Conservation (phyloP, 768 basidiomycete genomes). For the Exsudoporus frostii region DNA sequence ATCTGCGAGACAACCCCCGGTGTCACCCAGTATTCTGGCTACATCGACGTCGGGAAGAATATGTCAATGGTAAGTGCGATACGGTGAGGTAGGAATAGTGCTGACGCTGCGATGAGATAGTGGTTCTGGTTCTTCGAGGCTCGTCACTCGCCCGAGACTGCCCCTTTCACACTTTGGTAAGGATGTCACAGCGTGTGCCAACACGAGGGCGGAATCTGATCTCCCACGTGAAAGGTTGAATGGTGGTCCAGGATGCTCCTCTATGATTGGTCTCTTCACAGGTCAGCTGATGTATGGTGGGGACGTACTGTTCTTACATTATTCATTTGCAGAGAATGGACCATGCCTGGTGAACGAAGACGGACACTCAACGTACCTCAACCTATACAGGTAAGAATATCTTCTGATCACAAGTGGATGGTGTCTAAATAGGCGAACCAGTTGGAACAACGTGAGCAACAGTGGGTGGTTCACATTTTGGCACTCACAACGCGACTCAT, state of each 20-base stretch:
- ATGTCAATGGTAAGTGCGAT: conserved; percentile 55
- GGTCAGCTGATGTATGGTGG: conserved; percentile 30
- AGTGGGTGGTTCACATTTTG: conserved; percentile 37
- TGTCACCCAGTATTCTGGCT: conserved; percentile 59
- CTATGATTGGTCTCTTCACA: conserved; percentile 66
- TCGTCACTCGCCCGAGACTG: conserved; percentile 53
- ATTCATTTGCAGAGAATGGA: conserved; percentile 47
- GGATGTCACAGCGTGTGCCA: background rate
- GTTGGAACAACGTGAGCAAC: conserved; percentile 70
- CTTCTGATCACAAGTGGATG: background rate
- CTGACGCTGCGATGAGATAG: conserved; percentile 30
- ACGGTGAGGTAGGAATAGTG: background rate
- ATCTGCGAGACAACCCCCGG: conserved; percentile 65
- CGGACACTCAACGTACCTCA: conserved; percentile 47
- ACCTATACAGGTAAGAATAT: conserved; percentile 52
- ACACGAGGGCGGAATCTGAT: background rate
- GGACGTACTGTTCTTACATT: background rate
- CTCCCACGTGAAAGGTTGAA: conserved; percentile 41
- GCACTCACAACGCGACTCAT: background rate
- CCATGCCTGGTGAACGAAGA: conserved; percentile 61
- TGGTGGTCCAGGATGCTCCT: conserved; percentile 61
- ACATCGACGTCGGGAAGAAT: conserved; percentile 52
- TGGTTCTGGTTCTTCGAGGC: conserved; percentile 79
- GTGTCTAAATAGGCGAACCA: conserved; percentile 17
- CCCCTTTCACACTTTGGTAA: conserved; percentile 66